These are phyloP conservation scores for Ceratocystis lukuohia DNA, from an alignment of 2,329 filamentous ascomycete species.

Conservation along the genomic window DNA sequence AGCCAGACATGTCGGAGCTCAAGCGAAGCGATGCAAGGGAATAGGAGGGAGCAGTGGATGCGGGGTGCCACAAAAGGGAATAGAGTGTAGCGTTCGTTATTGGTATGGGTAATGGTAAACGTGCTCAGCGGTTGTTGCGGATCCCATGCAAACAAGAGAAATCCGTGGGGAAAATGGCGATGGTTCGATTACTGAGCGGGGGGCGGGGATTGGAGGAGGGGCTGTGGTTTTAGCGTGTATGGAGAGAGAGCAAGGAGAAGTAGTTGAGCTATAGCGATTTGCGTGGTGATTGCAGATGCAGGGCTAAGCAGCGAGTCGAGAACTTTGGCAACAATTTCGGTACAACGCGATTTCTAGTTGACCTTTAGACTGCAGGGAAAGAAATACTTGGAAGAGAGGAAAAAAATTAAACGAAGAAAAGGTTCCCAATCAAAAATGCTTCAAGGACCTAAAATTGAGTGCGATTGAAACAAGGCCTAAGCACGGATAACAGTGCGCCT, in stretches of 20 bases:
- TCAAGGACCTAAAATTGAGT: neutral
- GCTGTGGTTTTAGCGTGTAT: neutral
- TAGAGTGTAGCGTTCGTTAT: no score
- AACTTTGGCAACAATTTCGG: neutral
- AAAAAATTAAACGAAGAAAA: neutral
- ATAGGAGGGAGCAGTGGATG: neutral
- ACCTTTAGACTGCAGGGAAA: neutral
- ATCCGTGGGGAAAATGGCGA: neutral
- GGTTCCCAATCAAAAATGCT: neutral
- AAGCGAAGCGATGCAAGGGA: neutral
- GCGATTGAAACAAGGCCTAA: neutral
- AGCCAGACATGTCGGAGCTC: slow-evolving; percentile 16
- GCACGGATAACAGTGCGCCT: neutral
- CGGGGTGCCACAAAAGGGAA: neutral
- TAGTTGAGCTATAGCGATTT: neutral
- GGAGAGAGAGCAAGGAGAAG: neutral
- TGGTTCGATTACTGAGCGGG: neutral
- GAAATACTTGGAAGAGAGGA: neutral
- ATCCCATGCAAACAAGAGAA: neutral
- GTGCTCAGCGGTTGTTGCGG: neutral
- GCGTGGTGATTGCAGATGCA: neutral
- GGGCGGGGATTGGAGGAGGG: neutral
- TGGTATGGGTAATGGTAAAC: neutral
- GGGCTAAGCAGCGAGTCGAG: neutral
- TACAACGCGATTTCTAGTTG: neutral